Evolutionary conservation across 1,284 basidiomycete genomes (phyloP).

Genomic region (Agaricales sp.): DNA sequence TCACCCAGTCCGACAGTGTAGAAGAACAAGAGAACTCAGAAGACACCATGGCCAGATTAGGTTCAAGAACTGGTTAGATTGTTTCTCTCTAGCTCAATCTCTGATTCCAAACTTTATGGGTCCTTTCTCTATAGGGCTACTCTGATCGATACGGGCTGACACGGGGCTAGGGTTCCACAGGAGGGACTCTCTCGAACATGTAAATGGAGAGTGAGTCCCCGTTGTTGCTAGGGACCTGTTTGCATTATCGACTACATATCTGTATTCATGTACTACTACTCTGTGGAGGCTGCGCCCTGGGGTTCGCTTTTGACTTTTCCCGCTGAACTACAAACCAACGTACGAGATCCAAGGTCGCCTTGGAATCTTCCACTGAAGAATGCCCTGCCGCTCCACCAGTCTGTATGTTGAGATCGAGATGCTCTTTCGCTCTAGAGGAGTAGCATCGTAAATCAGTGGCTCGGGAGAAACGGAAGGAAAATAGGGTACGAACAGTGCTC

Average conservation of each 20-base stretch:
- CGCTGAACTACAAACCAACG: conserved; percentile 57
- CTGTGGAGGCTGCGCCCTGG: neutral
- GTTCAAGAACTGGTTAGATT: conserved; percentile 52
- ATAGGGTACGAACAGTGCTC: conserved; percentile 56
- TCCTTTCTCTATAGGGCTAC: neutral
- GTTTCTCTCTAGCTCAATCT: neutral
- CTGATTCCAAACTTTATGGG: neutral
- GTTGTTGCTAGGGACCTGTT: neutral
- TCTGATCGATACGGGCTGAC: neutral
- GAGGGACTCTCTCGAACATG: neutral
- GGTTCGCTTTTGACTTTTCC: conserved; percentile 25
- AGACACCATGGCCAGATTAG: conserved; percentile 66
- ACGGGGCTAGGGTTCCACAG: neutral
- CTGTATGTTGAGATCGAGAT: conserved; percentile 71
- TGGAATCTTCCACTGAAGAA: conserved; percentile 77
- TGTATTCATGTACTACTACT: neutral
- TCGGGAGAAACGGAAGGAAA: conserved; percentile 1
- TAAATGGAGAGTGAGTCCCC: neutral
- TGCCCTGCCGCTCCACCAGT: conserved; percentile 65
- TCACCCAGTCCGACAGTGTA: conserved; percentile 70
- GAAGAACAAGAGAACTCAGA: conserved; percentile 77
- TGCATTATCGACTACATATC: neutral
- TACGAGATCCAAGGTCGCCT: conserved; percentile 80
- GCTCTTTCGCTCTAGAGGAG: conserved; percentile 57
- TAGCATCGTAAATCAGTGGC: conserved; percentile 1